These are phyloP conservation scores for Colletotrichum sp. DNA, from an alignment of 2,329 filamentous ascomycete species.

Conservation along the genomic window DNA sequence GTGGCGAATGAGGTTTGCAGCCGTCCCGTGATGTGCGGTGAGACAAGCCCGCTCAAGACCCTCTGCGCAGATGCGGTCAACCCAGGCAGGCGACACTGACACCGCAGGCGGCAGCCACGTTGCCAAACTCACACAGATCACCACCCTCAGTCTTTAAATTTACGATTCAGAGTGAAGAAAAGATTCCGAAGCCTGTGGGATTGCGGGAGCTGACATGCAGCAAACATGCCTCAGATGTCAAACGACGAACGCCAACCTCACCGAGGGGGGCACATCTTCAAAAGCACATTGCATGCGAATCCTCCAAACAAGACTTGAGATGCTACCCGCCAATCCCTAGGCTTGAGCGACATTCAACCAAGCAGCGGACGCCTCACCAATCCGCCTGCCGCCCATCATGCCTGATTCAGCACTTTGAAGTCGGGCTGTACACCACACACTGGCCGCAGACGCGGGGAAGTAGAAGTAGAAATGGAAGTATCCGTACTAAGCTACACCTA, in stretches of 20 bases:
- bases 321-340: neutral
- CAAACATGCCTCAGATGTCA: neutral
- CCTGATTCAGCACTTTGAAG: neutral
- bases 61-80: neutral
- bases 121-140: neutral
- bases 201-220: neutral
- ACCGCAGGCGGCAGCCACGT: neutral
- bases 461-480: neutral
- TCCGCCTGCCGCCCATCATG: neutral
- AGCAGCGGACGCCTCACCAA: neutral
- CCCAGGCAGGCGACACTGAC: neutral
- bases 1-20: neutral
- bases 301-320: neutral
- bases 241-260: neutral
- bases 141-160: neutral
- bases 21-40: neutral
- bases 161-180: neutral
- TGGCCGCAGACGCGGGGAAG: neutral
- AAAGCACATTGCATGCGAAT: neutral
- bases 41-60: neutral
- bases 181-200: fast-evolving
- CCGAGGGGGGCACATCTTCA: too few relatives aligned
- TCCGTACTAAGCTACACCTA: neutral
- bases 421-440: neutral
- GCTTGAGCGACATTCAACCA: neutral